Evolutionary conservation across 106 monocot species (phyloP).

Genomic region (Allium sativum): DNA sequence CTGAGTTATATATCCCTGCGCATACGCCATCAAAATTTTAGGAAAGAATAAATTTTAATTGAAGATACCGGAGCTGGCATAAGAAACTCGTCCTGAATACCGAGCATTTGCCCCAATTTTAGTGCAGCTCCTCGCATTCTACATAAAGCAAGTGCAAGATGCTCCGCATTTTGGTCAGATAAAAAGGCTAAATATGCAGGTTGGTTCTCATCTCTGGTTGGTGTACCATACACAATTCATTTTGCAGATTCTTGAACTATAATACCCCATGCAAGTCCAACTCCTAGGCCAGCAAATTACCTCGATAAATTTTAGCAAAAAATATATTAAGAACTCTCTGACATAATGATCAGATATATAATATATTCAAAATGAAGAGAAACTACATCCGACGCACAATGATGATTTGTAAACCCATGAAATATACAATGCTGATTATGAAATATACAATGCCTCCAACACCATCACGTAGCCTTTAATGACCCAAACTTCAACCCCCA

Average conservation of each 20-base stretch:
- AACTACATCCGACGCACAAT: too few species aligned
- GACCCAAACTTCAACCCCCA: too few species aligned
- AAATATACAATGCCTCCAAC: too few species aligned
- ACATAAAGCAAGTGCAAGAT: conserved; percentile 83
- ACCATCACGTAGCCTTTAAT: too few species aligned
- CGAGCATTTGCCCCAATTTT: conserved; percentile 95
- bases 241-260: conserved; percentile 79
- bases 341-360: too few species aligned
- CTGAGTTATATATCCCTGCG: too few species aligned
- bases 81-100: conserved; percentile 95
- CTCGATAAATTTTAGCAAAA: conserved; percentile 16
- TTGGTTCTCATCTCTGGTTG: conserved; percentile 29
- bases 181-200: conserved; percentile 63
- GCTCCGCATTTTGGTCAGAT: conserved; percentile 93
- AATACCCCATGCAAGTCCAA: conserved; percentile 96
- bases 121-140: conserved; percentile 97
- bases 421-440: too few species aligned
- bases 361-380: too few species aligned
- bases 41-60: background rate
- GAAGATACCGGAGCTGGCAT: conserved; percentile 72
- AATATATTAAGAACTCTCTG: background rate
- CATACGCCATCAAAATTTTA: too few species aligned
- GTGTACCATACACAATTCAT: conserved; percentile 60
- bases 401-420: too few species aligned
- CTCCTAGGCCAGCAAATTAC: conserved; percentile 96